Evolutionary conservation across 805 yeast species (phyloP).

Genomic region (Candida maris): DNA sequence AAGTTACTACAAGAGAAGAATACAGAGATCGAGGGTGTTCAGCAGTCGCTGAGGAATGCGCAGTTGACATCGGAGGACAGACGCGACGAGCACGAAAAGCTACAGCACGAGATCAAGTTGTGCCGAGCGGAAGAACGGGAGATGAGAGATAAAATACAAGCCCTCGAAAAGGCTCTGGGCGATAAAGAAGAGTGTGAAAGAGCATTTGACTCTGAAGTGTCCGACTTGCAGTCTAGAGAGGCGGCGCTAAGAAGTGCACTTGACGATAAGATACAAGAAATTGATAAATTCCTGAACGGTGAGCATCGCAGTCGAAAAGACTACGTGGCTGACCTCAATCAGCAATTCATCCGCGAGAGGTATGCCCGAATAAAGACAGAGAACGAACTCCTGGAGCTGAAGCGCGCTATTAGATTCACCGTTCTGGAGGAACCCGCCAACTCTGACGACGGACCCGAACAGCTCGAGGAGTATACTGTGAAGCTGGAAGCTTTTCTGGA

Average conservation of each 20-base stretch:
- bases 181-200: conserved; percentile 7
- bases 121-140: background rate
- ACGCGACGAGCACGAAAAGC: conserved; percentile 2
- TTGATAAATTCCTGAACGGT: conserved; percentile 7
- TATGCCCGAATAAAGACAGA: conserved; percentile 22
- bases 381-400: conserved; percentile 19
- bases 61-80: conserved; percentile 3
- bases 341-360: conserved; percentile 11
- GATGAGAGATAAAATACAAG: conserved; percentile 1
- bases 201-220: conserved; percentile 14
- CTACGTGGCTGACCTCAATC: conserved; percentile 2
- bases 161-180: conserved; percentile 4
- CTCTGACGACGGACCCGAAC: conserved; percentile 1
- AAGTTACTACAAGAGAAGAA: conserved; percentile 4
- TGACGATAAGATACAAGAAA: conserved; percentile 2
- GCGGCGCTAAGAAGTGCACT: conserved; percentile 8
- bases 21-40: conserved; percentile 2
- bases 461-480: conserved; percentile 1
- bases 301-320: conserved; percentile 2
- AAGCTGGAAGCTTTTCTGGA: conserved; percentile 8
- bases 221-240: conserved; percentile 11
- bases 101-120: conserved; percentile 1
- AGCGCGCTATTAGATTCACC: conserved; percentile 15
- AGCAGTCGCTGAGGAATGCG: conserved; percentile 11
- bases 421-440: conserved; percentile 4